A percentile compares a stretch with the other conserved stretches of the same genome.
Conservation (phyloP, 164 flowering plant genomes). For the Liriodendron chinense region DNA sequence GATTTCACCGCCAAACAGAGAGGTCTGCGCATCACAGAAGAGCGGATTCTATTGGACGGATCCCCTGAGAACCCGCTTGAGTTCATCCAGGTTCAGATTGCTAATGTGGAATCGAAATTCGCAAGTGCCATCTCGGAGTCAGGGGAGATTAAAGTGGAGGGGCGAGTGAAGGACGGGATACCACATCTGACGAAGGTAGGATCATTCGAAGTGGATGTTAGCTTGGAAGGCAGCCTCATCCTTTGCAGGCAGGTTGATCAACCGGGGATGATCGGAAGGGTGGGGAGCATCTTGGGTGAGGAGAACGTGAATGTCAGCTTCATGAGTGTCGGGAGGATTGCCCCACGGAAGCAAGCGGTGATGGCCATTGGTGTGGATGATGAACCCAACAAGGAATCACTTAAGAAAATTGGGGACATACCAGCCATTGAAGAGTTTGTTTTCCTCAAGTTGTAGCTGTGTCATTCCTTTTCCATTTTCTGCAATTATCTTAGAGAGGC, state of each 20-base stretch:
- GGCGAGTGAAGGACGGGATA: conserved; percentile 54
- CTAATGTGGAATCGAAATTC: conserved; percentile 60
- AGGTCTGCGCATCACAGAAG: conserved; percentile 69
- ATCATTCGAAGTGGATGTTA: conserved; percentile 66
- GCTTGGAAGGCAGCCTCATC: conserved; percentile 66
- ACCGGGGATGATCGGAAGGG: conserved; percentile 72
- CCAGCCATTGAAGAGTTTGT: conserved; percentile 68
- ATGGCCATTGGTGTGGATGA: conserved; percentile 89
- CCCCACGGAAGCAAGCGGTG: conserved; percentile 44
- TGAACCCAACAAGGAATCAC: conserved; percentile 47
- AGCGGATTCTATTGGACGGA: conserved; percentile 41
- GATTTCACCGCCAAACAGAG: conserved; percentile 75
- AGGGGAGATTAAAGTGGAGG: conserved; percentile 53
- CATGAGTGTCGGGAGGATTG: conserved; percentile 71
- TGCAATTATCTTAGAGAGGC: not conserved
- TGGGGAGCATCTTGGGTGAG: conserved; percentile 63
- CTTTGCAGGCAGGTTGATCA: conserved; percentile 75
- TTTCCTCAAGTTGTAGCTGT: conserved; percentile 52
- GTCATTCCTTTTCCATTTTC: not conserved
- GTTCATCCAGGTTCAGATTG: conserved; percentile 60
- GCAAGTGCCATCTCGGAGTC: conserved; percentile 48
- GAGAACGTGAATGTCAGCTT: conserved; percentile 64
- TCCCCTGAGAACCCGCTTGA: conserved; percentile 59
- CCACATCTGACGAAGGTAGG: conserved; percentile 64
- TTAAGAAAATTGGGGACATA: conserved; percentile 59